These are phyloP conservation scores for Nymphaea thermarum DNA, from an alignment of 164 flowering plant genomes.

Conservation along the genomic window DNA sequence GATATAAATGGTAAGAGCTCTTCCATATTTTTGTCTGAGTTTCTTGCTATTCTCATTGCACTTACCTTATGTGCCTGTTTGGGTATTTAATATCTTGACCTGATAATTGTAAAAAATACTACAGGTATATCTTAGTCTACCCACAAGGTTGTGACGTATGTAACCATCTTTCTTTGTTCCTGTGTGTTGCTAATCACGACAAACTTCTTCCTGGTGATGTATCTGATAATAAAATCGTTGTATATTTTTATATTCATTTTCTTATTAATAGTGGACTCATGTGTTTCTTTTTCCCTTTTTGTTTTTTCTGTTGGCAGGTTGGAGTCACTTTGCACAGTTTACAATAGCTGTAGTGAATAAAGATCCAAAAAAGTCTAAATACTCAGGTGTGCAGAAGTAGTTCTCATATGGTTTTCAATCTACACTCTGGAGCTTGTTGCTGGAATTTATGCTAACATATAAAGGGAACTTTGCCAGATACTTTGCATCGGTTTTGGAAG, in stretches of 20 bases:
- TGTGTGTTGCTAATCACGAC: slow-evolving; percentile 98
- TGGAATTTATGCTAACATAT: not conserved
- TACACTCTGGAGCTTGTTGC: not conserved
- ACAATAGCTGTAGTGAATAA: slow-evolving; percentile 93
- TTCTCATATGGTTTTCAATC: not conserved
- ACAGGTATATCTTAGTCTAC: slow-evolving; percentile 89
- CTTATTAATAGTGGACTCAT: not conserved
- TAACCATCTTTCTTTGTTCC: slow-evolving; percentile 93
- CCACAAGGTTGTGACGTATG: slow-evolving; percentile 97
- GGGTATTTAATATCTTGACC: not conserved
- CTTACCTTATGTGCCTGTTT: not conserved
- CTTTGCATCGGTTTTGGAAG: slow-evolving; percentile 89
- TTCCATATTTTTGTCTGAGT: not conserved
- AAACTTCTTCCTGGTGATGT: slow-evolving; percentile 92
- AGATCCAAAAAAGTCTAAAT: slow-evolving; percentile 91
- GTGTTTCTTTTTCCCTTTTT: slow-evolving; percentile 1
- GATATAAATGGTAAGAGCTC: slow-evolving; percentile 61
- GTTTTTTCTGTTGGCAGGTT: slow-evolving; percentile 39
- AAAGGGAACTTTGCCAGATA: slow-evolving; percentile 37
- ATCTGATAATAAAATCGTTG: slow-evolving; percentile 1
- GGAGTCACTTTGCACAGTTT: slow-evolving; percentile 99
- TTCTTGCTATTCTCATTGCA: not conserved
- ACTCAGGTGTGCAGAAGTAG: slow-evolving; percentile 52
- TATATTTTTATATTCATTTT: not conserved
- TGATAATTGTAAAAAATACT: slow-evolving; percentile 1